phyloP scores from a whole-genome alignment of 1,284 basidiomycete genomes.

The Paramarasmius palmivorus region DNA sequence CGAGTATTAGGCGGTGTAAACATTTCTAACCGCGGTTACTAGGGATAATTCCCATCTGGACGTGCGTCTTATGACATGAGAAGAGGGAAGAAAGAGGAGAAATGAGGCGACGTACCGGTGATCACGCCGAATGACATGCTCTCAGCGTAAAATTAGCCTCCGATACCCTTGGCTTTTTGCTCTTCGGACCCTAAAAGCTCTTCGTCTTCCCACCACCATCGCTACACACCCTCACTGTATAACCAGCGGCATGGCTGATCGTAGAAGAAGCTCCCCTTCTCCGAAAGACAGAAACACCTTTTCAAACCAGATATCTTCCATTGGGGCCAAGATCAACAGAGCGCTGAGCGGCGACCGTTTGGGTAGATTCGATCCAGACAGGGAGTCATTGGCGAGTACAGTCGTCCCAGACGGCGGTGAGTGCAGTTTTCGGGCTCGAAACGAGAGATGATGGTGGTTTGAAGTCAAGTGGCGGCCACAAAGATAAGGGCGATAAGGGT shows the following conservation, averaged over 20 bases:
- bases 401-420: background rate
- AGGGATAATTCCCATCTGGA: too few relatives aligned
- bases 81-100: too few relatives aligned
- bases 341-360: background rate
- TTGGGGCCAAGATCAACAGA: background rate
- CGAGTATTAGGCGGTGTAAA: too few relatives aligned
- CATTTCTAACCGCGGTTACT: too few relatives aligned
- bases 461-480: background rate
- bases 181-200: background rate
- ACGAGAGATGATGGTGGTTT: background rate
- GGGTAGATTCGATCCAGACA: background rate
- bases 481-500: background rate
- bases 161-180: background rate
- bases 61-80: too few relatives aligned
- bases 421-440: background rate
- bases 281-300: background rate
- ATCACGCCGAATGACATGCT: conserved; percentile 2
- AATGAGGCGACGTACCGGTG: background rate
- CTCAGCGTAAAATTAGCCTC: background rate
- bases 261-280: background rate
- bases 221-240: background rate
- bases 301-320: background rate
- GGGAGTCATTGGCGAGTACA: background rate
- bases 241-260: background rate
- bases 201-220: background rate